Evolutionary conservation across 2,329 filamentous ascomycete genomes (phyloP), one percentile per base, ranked within the genome.

Genomic region (Colletotrichum caudatum): DNA sequence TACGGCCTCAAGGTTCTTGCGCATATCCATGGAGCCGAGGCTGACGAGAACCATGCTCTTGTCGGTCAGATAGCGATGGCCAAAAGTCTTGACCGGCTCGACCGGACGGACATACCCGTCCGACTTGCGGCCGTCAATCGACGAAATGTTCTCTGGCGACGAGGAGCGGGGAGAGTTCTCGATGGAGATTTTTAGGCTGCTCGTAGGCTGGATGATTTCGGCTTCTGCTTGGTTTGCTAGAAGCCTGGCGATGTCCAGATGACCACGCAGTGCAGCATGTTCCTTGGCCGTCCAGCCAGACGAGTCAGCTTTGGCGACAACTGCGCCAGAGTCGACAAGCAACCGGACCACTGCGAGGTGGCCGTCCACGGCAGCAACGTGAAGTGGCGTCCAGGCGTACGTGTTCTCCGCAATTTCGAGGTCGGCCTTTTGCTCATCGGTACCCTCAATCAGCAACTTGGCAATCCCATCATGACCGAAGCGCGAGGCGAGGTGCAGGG

Each of bases 231-330:
- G 83, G 44, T 88, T 82, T 16, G 88, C 88, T 26, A 98, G 86
- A 46, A 90, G 87, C 56, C 87, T 85, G 7, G 94, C 93, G 77
- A 98, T 94, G 1, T 89, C 86, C 75, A 98, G 88, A 79, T 99
- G 95, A 0, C 96, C 96, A 79, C 96, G 88, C 63, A 99, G 84
- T 0, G 95, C 93, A 33, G 96, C 95, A 80, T 99, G 96, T 78
- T 99, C 96, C 78, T 92, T 94, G 1, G 95, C 92, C 3, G 93
- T 96, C 96, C 96, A 99, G 11, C 95, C 95, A 56, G 94, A 98
- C 0, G 92, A 92, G 80, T 99, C 96, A 7, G 87, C 84, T 70
- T 89, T 91, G 68, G 91, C 90, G 3, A 94, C 83, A 71, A 97
- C 90, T 0, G 94, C 94, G 1, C 94, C 94, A 29, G 92, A 92